A percentile compares a stretch with the other conserved stretches of the same genome.
phyloP scores from a whole-genome alignment of 2,329 filamentous ascomycete genomes.

The Aspergillus fischeri region DNA sequence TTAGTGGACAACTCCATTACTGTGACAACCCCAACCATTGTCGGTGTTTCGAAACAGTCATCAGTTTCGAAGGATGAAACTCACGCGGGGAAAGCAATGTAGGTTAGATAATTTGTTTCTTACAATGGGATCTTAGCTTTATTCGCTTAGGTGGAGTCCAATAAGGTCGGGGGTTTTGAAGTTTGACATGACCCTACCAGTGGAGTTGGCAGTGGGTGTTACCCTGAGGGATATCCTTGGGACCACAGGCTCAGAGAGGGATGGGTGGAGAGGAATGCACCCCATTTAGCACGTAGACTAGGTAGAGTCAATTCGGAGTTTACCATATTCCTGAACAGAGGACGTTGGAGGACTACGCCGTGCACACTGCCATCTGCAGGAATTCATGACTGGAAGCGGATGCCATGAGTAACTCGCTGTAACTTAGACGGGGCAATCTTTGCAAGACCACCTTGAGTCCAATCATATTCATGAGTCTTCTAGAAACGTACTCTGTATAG shows the following conservation, averaged over 20 bases:
- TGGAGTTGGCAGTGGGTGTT: background rate
- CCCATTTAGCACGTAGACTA: background rate
- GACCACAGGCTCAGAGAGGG: background rate
- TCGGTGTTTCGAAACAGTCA: constrained; percentile 12
- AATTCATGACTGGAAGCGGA: background rate
- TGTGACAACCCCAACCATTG: constrained; percentile 6
- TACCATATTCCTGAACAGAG: background rate
- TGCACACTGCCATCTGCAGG: background rate
- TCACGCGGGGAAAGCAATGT: constrained; percentile 2
- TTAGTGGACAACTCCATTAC: constrained; percentile 22
- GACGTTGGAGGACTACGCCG: too few relatives aligned
- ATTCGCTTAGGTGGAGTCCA: background rate
- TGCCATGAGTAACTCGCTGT: background rate
- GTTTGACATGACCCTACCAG: background rate
- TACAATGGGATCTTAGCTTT: background rate
- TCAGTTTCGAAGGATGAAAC: constrained; percentile 9
- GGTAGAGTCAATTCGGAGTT: background rate
- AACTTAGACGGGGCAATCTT: background rate
- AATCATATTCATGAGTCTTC: too few relatives aligned
- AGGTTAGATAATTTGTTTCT: background rate
- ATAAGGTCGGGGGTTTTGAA: background rate
- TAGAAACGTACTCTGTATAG: too few relatives aligned
- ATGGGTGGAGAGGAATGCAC: background rate
- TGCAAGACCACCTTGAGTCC: background rate
- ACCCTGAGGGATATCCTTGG: background rate